A percentile compares a stretch with the other conserved stretches of the same genome.
Evolutionary conservation across 352 stramenopile genomes (phyloP).

Genomic region (Thalassiosira hispida): DNA sequence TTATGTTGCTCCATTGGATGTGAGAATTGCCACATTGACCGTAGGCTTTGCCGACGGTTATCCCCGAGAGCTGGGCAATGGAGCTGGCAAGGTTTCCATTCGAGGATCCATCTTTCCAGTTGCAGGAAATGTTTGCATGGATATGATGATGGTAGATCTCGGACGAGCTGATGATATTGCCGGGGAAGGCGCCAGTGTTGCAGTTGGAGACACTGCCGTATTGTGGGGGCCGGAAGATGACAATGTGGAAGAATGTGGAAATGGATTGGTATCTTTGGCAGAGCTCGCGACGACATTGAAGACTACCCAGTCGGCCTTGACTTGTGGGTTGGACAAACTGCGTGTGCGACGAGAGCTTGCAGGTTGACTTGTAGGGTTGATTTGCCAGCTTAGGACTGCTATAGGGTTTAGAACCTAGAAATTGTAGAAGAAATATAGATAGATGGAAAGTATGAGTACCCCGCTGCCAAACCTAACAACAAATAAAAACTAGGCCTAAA

Average conservation of each 20-base stretch:
- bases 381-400: neutral
- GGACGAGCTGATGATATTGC: conserved; percentile 46
- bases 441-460: no score
- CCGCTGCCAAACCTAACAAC: no score
- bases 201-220: conserved; percentile 70
- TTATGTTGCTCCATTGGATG: conserved; percentile 64
- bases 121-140: conserved; percentile 81
- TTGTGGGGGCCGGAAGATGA: conserved; percentile 68
- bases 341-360: conserved; percentile 52
- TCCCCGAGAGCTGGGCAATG: conserved; percentile 67
- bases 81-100: conserved; percentile 68
- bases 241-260: conserved; percentile 25
- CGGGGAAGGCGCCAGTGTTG: conserved; percentile 45
- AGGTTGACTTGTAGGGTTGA: conserved; percentile 20
- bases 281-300: conserved; percentile 63
- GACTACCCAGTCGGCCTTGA: conserved; percentile 76
- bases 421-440: no score
- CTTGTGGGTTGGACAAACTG: conserved; percentile 72
- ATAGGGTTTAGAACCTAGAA: no score
- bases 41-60: conserved; percentile 82
- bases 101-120: conserved; percentile 61
- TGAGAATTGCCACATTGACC: conserved; percentile 71
- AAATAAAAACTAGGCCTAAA: no score
- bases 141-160: conserved; percentile 83
- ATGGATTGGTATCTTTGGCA: conserved; percentile 58